Evolutionary conservation across 164 flowering plant genomes (phyloP).

Genomic region (Stephania yunnanensis): DNA sequence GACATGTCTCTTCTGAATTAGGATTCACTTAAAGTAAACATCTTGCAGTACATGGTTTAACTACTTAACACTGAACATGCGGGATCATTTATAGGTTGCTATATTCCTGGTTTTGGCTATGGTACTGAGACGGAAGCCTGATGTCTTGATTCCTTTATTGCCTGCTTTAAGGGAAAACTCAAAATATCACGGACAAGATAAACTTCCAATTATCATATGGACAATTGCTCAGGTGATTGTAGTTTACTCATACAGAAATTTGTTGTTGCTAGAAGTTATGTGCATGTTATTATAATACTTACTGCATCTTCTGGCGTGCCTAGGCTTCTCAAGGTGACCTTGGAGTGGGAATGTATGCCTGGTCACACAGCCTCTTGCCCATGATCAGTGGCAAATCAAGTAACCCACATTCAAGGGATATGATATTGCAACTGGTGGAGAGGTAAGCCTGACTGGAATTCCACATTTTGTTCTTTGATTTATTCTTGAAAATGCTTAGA

Average conservation of each 20-base stretch:
- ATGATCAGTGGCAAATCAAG: slow-evolving; percentile 52
- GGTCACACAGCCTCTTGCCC: slow-evolving; percentile 73
- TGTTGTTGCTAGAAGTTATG: neutral
- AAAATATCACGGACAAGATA: slow-evolving; percentile 85
- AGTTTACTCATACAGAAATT: neutral
- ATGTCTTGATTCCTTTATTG: slow-evolving; percentile 45
- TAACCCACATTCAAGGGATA: slow-evolving; percentile 83
- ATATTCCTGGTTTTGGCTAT: slow-evolving; percentile 77
- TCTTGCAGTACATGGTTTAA: neutral
- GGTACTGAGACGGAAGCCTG: slow-evolving; percentile 74
- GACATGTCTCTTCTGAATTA: neutral
- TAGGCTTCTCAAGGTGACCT: slow-evolving; percentile 85
- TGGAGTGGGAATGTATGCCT: slow-evolving; percentile 61
- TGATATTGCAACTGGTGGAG: slow-evolving; percentile 78
- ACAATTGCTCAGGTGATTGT: slow-evolving; percentile 63
- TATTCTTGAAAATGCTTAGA: slow-evolving; percentile 3
- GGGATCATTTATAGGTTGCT: slow-evolving; percentile 55
- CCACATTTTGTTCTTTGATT: neutral
- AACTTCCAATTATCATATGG: slow-evolving; percentile 79
- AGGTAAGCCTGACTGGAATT: slow-evolving; percentile 35
- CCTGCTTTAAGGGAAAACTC: slow-evolving; percentile 51
- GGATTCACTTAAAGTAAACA: neutral
- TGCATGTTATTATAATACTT: neutral
- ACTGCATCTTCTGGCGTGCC: slow-evolving; percentile 5
- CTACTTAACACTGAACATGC: neutral